Conservation (phyloP, 129 eudicot species). For the Tagetes patula region DNA sequence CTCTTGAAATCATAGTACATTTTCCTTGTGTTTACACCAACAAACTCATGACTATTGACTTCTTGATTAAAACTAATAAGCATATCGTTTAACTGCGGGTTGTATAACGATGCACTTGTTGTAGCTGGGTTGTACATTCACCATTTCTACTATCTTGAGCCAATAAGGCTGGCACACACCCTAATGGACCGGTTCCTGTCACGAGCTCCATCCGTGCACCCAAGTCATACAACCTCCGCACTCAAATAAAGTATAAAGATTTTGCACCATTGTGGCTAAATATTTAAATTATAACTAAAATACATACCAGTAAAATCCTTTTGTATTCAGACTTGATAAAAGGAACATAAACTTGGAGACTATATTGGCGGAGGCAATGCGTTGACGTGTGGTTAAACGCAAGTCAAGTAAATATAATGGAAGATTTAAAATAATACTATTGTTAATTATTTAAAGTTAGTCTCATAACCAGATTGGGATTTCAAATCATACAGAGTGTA, state of each 20-base stretch:
- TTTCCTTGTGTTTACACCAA: constrained; percentile 40
- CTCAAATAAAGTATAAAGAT: neutral
- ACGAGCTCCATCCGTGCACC: constrained; percentile 77
- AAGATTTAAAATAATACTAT: neutral
- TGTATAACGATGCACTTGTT: constrained; percentile 52
- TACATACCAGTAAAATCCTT: constrained; percentile 49
- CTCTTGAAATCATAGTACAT: constrained; percentile 44
- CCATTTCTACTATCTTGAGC: constrained; percentile 70
- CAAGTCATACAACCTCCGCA: constrained; percentile 63
- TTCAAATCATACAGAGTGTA: no score
- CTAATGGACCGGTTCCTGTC: constrained; percentile 89
- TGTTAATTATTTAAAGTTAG: neutral
- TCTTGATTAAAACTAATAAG: constrained; percentile 50
- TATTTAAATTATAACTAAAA: no score
- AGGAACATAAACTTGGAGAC: constrained; percentile 48
- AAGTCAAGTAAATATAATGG: constrained; percentile 14
- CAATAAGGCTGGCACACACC: constrained; percentile 84
- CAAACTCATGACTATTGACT: constrained; percentile 46
- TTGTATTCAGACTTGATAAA: constrained; percentile 56
- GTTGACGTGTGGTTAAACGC: constrained; percentile 44
- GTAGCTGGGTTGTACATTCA: constrained; percentile 62
- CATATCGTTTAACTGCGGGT: constrained; percentile 69
- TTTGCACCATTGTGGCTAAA: constrained; percentile 17
- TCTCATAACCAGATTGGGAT: no score
- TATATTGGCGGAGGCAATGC: constrained; percentile 55